These are phyloP conservation scores for Poronia punctata DNA, from an alignment of 495 filamentous ascomycete species.

Conservation along the genomic window DNA sequence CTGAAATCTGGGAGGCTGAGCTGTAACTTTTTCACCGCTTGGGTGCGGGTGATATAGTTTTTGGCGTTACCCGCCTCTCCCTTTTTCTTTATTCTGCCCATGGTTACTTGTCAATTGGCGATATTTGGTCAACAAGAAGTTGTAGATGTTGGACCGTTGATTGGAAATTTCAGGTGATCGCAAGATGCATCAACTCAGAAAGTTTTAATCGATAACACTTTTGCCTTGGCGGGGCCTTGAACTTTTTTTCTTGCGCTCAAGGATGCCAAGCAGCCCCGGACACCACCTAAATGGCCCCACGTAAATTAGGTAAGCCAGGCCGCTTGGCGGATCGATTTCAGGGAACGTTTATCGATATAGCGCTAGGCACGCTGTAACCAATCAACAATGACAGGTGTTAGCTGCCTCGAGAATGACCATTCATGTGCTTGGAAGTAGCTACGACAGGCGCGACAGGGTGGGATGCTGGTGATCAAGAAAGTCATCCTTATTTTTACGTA, in stretches of 20 bases:
- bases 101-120: slow-evolving; percentile 28
- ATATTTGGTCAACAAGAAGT: no score
- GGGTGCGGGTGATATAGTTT: slow-evolving; percentile 95
- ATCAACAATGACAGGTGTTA: no score
- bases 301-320: not conserved
- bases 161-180: slow-evolving; percentile 4
- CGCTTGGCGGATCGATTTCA: not conserved
- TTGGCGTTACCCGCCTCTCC: slow-evolving; percentile 89
- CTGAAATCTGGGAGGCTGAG: slow-evolving; percentile 95
- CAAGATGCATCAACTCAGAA: not conserved
- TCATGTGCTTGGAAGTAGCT: no score
- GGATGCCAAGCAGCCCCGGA: slow-evolving; percentile 12
- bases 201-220: slow-evolving; percentile 13
- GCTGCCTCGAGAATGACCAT: no score
- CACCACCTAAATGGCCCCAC: slow-evolving; percentile 1
- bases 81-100: slow-evolving; percentile 92
- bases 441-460: no score
- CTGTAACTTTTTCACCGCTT: slow-evolving; percentile 95
- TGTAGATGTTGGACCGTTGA: not conserved
- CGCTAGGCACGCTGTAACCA: no score
- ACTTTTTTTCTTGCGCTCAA: slow-evolving; percentile 30
- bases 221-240: slow-evolving; percentile 17
- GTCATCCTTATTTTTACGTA: no score
- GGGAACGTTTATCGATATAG: no score
- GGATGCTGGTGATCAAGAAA: no score